Evolutionary conservation across 2,329 filamentous ascomycete species (phyloP).

Genomic region (Colletotrichum cuscutae): DNA sequence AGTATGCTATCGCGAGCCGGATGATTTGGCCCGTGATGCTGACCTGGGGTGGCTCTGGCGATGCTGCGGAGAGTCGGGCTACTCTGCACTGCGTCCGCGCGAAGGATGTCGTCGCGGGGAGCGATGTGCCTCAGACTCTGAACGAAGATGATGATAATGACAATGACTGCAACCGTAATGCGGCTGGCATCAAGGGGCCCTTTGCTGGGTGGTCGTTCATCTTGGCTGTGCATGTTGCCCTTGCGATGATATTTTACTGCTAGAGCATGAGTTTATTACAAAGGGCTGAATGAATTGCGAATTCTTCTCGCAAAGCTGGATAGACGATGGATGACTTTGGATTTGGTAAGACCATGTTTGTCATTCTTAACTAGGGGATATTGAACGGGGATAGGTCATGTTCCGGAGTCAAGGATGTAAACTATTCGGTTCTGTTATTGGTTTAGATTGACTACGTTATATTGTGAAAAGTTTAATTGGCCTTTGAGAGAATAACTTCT

Average conservation of each 20-base stretch:
- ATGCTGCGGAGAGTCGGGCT: neutral
- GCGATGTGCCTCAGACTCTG: neutral
- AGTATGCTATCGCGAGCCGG: neutral
- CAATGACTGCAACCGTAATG: neutral
- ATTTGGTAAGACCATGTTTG: too few relatives aligned
- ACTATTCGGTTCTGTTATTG: neutral
- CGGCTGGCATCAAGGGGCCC: neutral
- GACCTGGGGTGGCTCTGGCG: neutral
- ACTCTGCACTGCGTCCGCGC: neutral
- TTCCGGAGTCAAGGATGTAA: neutral
- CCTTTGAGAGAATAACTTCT: neutral
- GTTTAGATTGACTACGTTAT: neutral
- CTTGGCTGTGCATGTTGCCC: neutral
- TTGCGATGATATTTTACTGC: neutral
- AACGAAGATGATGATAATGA: neutral
- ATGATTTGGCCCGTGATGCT: neutral
- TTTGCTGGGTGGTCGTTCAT: neutral
- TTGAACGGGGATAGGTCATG: neutral
- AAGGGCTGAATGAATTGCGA: neutral
- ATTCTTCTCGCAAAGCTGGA: neutral
- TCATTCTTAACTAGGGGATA: neutral
- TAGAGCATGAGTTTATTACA: neutral
- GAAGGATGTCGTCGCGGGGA: neutral
- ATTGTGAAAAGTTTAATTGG: too few relatives aligned
- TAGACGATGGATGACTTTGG: neutral